Conservation (phyloP, 2,329 filamentous ascomycete species). For the Diaporthe ampelina region DNA sequence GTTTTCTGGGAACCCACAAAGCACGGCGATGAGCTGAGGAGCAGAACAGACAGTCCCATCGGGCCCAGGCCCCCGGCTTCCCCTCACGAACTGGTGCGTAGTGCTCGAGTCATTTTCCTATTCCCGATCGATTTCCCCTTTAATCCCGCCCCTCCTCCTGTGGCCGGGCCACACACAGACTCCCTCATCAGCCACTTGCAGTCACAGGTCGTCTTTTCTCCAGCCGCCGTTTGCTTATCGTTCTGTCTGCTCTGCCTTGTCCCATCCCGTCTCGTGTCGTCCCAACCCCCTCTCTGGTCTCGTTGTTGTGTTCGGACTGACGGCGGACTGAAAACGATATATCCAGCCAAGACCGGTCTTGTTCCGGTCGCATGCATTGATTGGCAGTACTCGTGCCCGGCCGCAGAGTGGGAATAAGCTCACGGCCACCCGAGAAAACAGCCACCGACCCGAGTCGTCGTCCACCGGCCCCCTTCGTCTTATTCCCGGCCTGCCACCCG, state of each 20-base stretch:
- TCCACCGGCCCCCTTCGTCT: conserved; percentile 29
- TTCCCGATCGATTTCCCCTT: conserved; percentile 27
- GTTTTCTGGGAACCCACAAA: not conserved
- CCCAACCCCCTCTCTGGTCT: not conserved
- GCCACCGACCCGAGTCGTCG: conserved; percentile 17
- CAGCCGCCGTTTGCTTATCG: conserved; percentile 1
- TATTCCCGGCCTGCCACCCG: conserved; percentile 37
- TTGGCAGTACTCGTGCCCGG: not conserved
- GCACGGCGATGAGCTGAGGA: conserved; percentile 1
- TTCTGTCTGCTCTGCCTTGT: conserved; percentile 1
- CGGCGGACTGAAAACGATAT: conserved; percentile 3
- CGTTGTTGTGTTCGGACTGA: not conserved
- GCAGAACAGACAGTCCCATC: not conserved
- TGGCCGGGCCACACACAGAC: not conserved
- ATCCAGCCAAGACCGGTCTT: conserved; percentile 35
- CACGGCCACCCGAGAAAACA: conserved; percentile 18
- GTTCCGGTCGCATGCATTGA: not conserved
- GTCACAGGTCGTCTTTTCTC: conserved; percentile 5
- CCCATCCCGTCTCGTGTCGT: conserved; percentile 12
- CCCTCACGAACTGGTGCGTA: conserved; percentile 22
- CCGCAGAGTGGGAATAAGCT: conserved; percentile 27
- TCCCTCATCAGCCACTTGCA: not conserved
- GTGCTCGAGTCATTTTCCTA: conserved; percentile 33
- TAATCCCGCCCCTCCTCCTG: conserved; percentile 25
- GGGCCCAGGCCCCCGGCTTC: not conserved